A percentile compares a stretch with the other conserved stretches of the same genome.
phyloP scores from a whole-genome alignment of 148 eudicot species.

The Vaccinium vitisidaea region DNA sequence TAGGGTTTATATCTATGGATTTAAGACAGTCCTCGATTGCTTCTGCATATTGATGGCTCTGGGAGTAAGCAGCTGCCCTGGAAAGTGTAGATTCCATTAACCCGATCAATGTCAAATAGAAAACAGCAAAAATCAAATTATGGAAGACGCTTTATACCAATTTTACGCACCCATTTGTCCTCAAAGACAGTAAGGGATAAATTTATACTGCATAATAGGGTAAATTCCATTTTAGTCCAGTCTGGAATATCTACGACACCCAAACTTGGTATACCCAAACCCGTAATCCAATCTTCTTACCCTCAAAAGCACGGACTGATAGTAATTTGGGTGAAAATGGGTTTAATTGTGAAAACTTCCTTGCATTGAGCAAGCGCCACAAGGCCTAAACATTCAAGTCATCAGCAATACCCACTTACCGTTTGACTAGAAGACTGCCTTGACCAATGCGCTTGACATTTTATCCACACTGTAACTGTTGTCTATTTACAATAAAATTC shows the following conservation, averaged over 20 bases:
- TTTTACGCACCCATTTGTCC: background rate
- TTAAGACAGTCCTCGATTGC: slow-evolving; percentile 74
- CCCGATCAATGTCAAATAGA: background rate
- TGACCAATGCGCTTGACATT: background rate
- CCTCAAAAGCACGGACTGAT: background rate
- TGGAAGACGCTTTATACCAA: background rate
- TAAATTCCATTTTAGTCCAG: background rate
- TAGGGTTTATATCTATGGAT: slow-evolving; percentile 79
- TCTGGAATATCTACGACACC: background rate
- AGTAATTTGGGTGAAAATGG: background rate
- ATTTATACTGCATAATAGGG: background rate
- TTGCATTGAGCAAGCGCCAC: background rate
- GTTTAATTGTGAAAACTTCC: background rate
- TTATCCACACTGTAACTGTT: background rate
- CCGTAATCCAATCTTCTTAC: background rate
- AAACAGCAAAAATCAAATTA: background rate
- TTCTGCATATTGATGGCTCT: slow-evolving; percentile 56
- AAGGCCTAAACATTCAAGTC: background rate
- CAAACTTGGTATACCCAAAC: background rate
- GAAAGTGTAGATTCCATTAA: slow-evolving; percentile 16
- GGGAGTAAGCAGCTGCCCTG: slow-evolving; percentile 99
- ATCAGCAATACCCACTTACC: background rate
- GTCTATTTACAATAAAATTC: background rate
- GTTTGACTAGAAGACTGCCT: background rate
- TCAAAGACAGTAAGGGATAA: background rate